Evolutionary conservation across 257 asterid genomes (phyloP), one percentile per base, ranked within the genome.

Genomic region (Solanum infundibuliforme): DNA sequence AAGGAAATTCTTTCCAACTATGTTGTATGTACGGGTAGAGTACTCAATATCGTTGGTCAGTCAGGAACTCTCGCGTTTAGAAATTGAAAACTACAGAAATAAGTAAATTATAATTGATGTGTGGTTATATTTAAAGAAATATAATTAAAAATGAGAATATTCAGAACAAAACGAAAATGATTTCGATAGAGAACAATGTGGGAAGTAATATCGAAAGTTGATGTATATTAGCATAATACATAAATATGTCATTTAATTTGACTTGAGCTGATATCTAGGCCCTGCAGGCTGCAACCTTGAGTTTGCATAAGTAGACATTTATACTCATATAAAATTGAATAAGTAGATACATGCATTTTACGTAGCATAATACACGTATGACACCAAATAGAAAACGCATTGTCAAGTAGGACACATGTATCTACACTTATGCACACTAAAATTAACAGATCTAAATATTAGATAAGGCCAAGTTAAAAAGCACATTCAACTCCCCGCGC

Each of bases 41-140:
- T 52, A 52, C 8, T 2, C 23, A 0, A 1, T 52, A 52, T 0
- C 0, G 12, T 62, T n/a, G 31, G 0, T 62, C 7, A n/a, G 1
- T 62, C 4, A 23, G 0, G 3, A 2, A n/a, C 1, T n/a, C 7
- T 62, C 4, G 0, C 0, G 3, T 62, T 62, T 10, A n/a, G 2
- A 62, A 62, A 4, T 62, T 62, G 4, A 23, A 23, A 60, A 23
- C 4, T 23, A 9, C 0, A 0, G 0, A 62, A 10, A 23, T 62
- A 23, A 62, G 3, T 0, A 60, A 1, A 9, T 60, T 60, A 4
- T 60, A 4, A 4, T 62, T 2, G 3, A 23, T 8, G 0, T 60
- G 7, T 62, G 29, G 1, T 4, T 9, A 60, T 60, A 1, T 23
- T 60, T 0, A 2, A 0, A 52, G 4, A 52, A 55, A 6, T 7